Base-by-base conservation (phyloP, 306 rosid species). In the Ormosia emarginata region DNA sequence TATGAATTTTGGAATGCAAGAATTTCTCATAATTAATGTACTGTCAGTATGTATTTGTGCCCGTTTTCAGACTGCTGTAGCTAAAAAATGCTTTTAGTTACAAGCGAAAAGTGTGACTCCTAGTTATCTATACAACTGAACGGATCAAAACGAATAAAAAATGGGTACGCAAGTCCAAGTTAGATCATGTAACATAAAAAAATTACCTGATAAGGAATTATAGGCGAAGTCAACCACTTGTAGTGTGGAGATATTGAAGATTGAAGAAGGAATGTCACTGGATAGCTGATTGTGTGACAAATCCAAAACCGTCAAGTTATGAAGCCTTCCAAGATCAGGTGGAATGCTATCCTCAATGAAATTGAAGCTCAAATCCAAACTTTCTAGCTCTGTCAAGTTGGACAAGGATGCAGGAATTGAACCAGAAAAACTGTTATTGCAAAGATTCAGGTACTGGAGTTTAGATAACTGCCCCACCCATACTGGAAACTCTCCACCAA, bases 201-300 rank as follows among this genome's bases (percentile, higher is more conserved):
- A 44, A 10, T 14, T 66, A 79, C 82, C 82, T 40, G 76, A 55
- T 13, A 79, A 55, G 18, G 68, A 40, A 30, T 79, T 79, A 43
- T 68, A 14, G 10, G 32, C 14, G 0, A 79, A 67, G 29, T 30
- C 13, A 6, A 79, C 11, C 33, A 30, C 58, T 43, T 79, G 46
- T 12, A 79, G 29, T 4, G 82, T 53, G 66, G 82, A 79, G n/a
- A 79, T 43, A 41, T 79, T 79, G 67, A 55, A 79, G 68, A 68
- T 79, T 79, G 76, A 50, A 50, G 76, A 56, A 68, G 76, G 68
- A 4, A 79, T 79, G 0, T 43, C 8, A 10, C 44, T 3, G 1
- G 44, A 55, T 12, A 79, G 58, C 8, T 14, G 29, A 67, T 67
- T 67, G 49, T 66, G 17, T 8, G 68, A 15, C 76, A 79, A 49